These are phyloP conservation scores for Leccinum uliginosum DNA, from an alignment of 768 basidiomycete species.

Conservation along the genomic window DNA sequence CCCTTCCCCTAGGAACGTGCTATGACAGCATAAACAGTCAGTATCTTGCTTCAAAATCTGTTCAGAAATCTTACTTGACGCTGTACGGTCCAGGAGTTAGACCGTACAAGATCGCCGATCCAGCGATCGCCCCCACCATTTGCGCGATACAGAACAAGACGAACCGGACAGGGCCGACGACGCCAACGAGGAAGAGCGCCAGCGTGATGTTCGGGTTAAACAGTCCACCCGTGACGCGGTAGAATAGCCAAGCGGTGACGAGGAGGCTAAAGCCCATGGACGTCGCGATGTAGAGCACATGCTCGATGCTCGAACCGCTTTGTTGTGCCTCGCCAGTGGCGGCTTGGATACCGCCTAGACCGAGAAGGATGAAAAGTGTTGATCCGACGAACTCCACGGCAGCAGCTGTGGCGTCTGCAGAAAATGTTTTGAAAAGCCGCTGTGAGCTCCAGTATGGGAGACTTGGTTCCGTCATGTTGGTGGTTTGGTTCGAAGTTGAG, in stretches of 20 bases:
- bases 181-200: slow-evolving; percentile 54
- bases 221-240: slow-evolving; percentile 56
- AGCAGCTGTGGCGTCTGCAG: slow-evolving; percentile 45
- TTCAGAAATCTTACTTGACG: slow-evolving; percentile 42
- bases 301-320: slow-evolving; percentile 35
- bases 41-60: neutral
- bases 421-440: slow-evolving; percentile 26
- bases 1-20: slow-evolving; percentile 43
- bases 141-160: slow-evolving; percentile 60
- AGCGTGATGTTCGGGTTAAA: slow-evolving; percentile 65
- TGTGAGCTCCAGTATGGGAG: slow-evolving; percentile 22
- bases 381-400: slow-evolving; percentile 59
- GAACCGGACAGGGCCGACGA: slow-evolving; percentile 51
- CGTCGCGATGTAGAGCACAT: slow-evolving; percentile 52
- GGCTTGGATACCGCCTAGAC: slow-evolving; percentile 61
- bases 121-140: slow-evolving; percentile 54
- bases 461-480: slow-evolving; percentile 10
- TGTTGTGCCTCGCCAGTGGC: slow-evolving; percentile 35
- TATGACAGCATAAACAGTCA: slow-evolving; percentile 22
- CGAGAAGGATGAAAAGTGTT: slow-evolving; percentile 59
- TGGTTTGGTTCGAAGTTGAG: neutral
- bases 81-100: slow-evolving; percentile 52
- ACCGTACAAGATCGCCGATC: slow-evolving; percentile 49
- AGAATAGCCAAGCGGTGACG: slow-evolving; percentile 65
- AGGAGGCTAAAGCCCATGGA: slow-evolving; percentile 61